Percentiles rank a stretch among this genome's conserved stretches.
These are phyloP conservation scores for Entophlyctis luteolus DNA, from an alignment of 192 early-diverging fungal genomes.

Conservation along the genomic window DNA sequence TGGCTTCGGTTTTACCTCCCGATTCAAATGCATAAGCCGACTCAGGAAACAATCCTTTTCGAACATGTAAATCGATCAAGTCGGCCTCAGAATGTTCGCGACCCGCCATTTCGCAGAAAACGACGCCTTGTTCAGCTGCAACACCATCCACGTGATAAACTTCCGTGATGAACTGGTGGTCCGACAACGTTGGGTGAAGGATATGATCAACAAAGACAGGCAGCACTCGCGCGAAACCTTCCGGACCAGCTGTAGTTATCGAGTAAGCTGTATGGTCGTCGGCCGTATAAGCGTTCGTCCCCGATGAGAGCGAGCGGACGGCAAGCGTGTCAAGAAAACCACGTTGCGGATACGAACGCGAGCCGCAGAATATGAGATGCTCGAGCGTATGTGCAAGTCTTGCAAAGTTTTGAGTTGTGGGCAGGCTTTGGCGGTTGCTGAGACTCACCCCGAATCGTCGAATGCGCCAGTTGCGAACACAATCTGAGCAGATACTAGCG, in stretches of 20 bases:
- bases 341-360: slow-evolving; percentile 26
- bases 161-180: slow-evolving; percentile 72
- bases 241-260: slow-evolving; percentile 62
- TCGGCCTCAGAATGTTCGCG: slow-evolving; percentile 70
- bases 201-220: slow-evolving; percentile 81
- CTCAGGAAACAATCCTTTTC: slow-evolving; percentile 46
- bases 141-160: slow-evolving; percentile 70
- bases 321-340: slow-evolving; percentile 74
- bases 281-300: slow-evolving; percentile 67
- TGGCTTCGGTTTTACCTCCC: slow-evolving; percentile 71
- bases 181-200: slow-evolving; percentile 65
- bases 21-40: slow-evolving; percentile 68
- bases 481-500: slow-evolving; percentile 62
- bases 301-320: slow-evolving; percentile 66
- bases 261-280: slow-evolving; percentile 73
- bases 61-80: slow-evolving; percentile 54
- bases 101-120: slow-evolving; percentile 70
- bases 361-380: slow-evolving; percentile 81
- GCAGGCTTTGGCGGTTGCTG: too few relatives aligned
- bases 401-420: too few relatives aligned
- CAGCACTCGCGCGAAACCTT: slow-evolving; percentile 61
- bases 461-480: slow-evolving; percentile 67
- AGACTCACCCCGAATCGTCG: slow-evolving; percentile 57
- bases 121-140: slow-evolving; percentile 59
- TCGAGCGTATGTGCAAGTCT: slow-evolving; percentile 78